A percentile compares a stretch with the other conserved stretches of the same genome.
Evolutionary conservation across 306 rosid species (phyloP).

Genomic region (Hippophae rhamnoides): DNA sequence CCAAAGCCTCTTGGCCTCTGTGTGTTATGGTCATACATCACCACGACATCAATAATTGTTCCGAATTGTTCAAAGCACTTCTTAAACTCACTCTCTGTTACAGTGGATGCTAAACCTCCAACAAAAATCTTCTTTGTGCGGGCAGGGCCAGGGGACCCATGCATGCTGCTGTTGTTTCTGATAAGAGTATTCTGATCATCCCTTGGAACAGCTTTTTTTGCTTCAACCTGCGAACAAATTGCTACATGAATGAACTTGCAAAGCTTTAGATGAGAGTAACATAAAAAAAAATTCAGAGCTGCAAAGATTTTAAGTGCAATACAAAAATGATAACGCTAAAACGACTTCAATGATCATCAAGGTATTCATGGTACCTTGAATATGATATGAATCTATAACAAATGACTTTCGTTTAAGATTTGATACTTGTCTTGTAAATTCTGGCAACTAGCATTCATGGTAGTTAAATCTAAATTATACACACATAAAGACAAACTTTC

Average conservation of each 20-base stretch:
- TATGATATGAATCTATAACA: background rate
- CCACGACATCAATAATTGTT: conserved; percentile 94
- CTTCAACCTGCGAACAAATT: conserved; percentile 65
- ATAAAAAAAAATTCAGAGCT: conserved; percentile 4
- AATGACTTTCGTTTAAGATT: too few relatives aligned
- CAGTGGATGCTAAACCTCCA: conserved; percentile 96
- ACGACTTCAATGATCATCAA: background rate
- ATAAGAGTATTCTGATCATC: conserved; percentile 79
- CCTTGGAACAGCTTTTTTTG: conserved; percentile 96
- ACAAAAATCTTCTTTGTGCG: conserved; percentile 97
- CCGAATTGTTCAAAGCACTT: conserved; percentile 93
- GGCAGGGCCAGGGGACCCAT: conserved; percentile 82
- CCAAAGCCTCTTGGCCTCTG: conserved; percentile 99
- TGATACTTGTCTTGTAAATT: too few relatives aligned
- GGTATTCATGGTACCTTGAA: background rate
- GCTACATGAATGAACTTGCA: background rate
- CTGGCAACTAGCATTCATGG: too few relatives aligned
- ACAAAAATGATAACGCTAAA: background rate
- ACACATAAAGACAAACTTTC: background rate
- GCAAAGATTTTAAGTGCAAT: background rate
- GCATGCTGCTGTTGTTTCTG: conserved; percentile 72
- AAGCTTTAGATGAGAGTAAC: conserved; percentile 5
- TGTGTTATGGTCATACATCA: conserved; percentile 98
- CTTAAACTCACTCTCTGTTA: conserved; percentile 94
- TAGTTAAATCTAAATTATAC: too few relatives aligned